Base-by-base conservation (phyloP, 805 yeast genomes). In the Candida peoriensis region DNA sequence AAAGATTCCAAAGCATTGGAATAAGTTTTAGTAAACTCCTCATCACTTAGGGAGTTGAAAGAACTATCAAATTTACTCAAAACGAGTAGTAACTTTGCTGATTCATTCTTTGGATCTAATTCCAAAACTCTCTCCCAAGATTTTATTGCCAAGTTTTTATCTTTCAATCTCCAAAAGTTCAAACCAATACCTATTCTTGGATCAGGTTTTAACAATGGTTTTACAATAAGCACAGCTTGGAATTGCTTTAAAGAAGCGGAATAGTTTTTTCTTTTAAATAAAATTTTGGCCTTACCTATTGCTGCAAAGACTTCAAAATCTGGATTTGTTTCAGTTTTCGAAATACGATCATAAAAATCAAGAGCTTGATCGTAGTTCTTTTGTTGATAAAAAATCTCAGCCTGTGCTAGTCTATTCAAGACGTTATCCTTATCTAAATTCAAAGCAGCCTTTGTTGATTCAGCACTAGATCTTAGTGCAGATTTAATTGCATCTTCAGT, bases 151-250 rank as follows among this genome's bases (percentile, higher is more conserved):
- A 86, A 72, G 33, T 72, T 72, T 43, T 75, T 73, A 56, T 86
- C 95, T 34, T 81, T 81, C 42, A 93, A 64, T 41, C 75, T 75
- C 97, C 97, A 93, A 55, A 80, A 90, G 58, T 97, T 89, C 44
- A 93, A 64, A 23, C 98, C 99, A 41, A 90, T 76, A 20, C 97
- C 99, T 41, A 93, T 72, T 58, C 99, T 71, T 14, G 97, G 94
- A 61, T 90, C 97, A 5, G 97, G 97, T 47, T 74, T 73, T 47
- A 82, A 63, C 24, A 81, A 55, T 2, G 97, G 97, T 42, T 87
- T 80, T 32, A 79, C 66, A 22, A 80, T 70, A 44, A 93, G 66
- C 7, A 84, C 79, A 44, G 81, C 83, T 65, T 93, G 99, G 60
- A 85, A 93, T 21, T 84, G 57, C 55, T 80, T 81, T 49, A 93